Evolutionary conservation across 2,329 filamentous ascomycete species (phyloP).

Genomic region (Pyrenochaeta sp.): DNA sequence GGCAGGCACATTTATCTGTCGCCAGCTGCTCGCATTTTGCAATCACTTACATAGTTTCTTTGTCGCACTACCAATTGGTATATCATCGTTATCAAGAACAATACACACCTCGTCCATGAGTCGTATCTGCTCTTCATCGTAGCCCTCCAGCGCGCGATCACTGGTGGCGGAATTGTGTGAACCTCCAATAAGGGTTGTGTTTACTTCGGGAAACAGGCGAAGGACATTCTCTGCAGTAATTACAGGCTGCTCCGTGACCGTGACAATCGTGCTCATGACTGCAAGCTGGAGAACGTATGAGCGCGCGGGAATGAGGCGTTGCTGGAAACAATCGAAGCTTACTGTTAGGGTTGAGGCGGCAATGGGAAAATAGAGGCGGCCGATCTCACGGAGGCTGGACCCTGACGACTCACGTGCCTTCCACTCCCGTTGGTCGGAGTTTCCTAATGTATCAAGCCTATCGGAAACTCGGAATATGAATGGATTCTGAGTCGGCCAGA

Average conservation of each 20-base stretch:
- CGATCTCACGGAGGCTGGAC: not conserved
- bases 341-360: constrained; percentile 4
- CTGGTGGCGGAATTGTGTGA: constrained; percentile 66
- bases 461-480: too few relatives aligned
- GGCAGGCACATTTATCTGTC: not conserved
- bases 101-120: constrained; percentile 99
- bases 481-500: not conserved
- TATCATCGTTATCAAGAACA: constrained; percentile 89
- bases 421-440: too few relatives aligned
- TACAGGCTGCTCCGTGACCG: constrained; percentile 57
- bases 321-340: constrained; percentile 10
- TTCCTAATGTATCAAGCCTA: too few relatives aligned
- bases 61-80: constrained; percentile 93
- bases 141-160: constrained; percentile 80
- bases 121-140: constrained; percentile 97
- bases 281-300: constrained; percentile 9
- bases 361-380: constrained; percentile 9
- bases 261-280: constrained; percentile 45
- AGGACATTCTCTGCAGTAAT: constrained; percentile 89
- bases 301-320: constrained; percentile 7
- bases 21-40: not conserved
- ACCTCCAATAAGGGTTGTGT: constrained; percentile 66
- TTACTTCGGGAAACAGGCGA: constrained; percentile 86
- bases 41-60: constrained; percentile 88
- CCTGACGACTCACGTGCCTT: constrained; percentile 8